phyloP scores from a whole-genome alignment of 306 rosid genomes.

The Nissolia schottii region DNA sequence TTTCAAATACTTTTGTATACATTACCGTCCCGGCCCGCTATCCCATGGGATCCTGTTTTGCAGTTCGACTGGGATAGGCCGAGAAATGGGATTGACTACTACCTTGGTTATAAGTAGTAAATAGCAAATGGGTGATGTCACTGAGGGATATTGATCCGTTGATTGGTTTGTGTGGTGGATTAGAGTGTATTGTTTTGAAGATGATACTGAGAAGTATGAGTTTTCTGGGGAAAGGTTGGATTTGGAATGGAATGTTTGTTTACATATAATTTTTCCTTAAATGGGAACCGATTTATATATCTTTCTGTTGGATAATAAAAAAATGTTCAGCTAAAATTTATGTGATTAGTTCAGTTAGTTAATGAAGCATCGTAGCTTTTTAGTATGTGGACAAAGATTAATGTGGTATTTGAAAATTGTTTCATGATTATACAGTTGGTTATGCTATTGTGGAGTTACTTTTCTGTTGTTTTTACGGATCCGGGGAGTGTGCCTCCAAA shows the following conservation, averaged over 20 bases:
- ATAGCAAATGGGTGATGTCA: not conserved
- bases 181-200: not conserved
- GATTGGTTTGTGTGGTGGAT: not conserved
- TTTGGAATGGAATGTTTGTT: not conserved
- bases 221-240: not conserved
- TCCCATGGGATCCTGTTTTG: no score
- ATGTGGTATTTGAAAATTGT: constrained; percentile 12
- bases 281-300: not conserved
- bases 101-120: not conserved
- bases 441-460: constrained; percentile 98
- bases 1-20: no score
- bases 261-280: not conserved
- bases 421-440: constrained; percentile 58
- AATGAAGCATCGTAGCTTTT: not conserved
- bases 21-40: no score
- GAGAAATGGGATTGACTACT: no score
- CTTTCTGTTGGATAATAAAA: not conserved
- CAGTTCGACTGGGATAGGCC: no score
- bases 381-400: constrained; percentile 2
- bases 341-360: not conserved
- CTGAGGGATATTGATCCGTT: constrained; percentile 20
- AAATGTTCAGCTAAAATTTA: not conserved
- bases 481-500: constrained; percentile 90
- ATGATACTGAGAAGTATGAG: not conserved
- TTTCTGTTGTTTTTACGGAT: constrained; percentile 90